Base-by-base conservation (phyloP, 176 grass and related monocot genomes). In the Oryza australiensis region DNA sequence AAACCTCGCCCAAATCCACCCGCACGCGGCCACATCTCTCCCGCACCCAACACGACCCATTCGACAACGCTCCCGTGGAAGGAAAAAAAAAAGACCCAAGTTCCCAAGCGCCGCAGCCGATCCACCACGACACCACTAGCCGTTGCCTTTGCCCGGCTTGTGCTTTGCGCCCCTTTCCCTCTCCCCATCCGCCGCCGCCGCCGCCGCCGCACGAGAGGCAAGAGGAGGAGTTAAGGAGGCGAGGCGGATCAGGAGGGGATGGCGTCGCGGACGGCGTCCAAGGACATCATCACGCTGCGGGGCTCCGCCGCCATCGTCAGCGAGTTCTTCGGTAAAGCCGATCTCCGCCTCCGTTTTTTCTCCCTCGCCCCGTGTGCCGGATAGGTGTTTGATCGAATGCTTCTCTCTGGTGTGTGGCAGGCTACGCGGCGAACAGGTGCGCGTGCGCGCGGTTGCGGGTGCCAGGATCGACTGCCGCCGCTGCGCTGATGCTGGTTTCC, bases 261-360 rank as follows among this genome's bases (percentile, higher is more conserved):
- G 96, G 96, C 83, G 64, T 95, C 93, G 74, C 88, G 93, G 90
- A 95, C 93, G 20, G 78, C 66, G 68, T 92, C 93, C 55, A 99
- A 99, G 96, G 96, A 99, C 68, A 92, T 99, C 93, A 99, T 99
- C 91, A 95, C 96, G 1, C 93, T 99, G 59, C 87, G 90, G 42
- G 96, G 96, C 77, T 99, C 96, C 45, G 82, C 96, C 16, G 91
- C 96, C 75, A 99, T 99, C 82, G 89, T 99, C 91, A 92, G 96
- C 93, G 93, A 99, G 85, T 99, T 99, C 89, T 96, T 99, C 76
- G 91, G 93, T 98, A 84, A 75, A 37, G 89, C 93, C 78, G 46
- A 51, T 65, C 41, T 73, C 6, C 68, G 14, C 72, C 27, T 11
- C 60, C 37, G 0, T 41, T 66, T 16, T 0, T 81, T 26, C 6